Percentiles rank a stretch among this genome's conserved stretches.
These are phyloP conservation scores for Graphium sp. DNA, from an alignment of 2,329 filamentous ascomycete genomes.

Conservation along the genomic window DNA sequence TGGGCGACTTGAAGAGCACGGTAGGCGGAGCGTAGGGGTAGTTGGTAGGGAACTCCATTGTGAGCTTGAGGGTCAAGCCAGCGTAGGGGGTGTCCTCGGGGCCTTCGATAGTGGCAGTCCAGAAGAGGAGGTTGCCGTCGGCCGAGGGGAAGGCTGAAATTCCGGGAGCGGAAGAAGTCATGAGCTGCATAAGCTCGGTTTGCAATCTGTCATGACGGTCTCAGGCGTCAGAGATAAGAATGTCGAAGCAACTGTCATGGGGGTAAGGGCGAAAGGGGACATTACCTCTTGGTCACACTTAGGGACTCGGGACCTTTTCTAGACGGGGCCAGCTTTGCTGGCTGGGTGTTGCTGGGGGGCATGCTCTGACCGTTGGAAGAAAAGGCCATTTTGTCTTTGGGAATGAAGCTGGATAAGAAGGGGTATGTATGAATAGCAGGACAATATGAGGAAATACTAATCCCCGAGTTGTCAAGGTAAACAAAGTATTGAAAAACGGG, in stretches of 20 bases:
- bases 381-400: too few species aligned
- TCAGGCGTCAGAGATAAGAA: constrained; percentile 1
- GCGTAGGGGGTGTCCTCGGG: constrained; percentile 86
- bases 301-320: constrained; percentile 48
- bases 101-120: constrained; percentile 87
- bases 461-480: too few species aligned
- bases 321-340: constrained; percentile 40
- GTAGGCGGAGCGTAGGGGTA: constrained; percentile 87
- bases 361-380: constrained; percentile 55
- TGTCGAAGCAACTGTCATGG: constrained; percentile 2
- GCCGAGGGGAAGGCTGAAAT: constrained; percentile 88
- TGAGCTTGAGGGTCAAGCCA: constrained; percentile 77
- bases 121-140: constrained; percentile 78
- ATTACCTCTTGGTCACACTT: constrained; percentile 63
- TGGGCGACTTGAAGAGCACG: constrained; percentile 94
- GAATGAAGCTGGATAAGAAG: too few species aligned
- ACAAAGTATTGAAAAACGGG: too few species aligned
- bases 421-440: too few species aligned
- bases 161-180: constrained; percentile 86
- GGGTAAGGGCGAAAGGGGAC: background rate
- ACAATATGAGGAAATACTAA: too few species aligned
- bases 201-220: constrained; percentile 50
- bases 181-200: constrained; percentile 94
- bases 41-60: constrained; percentile 76
- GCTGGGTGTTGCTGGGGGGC: constrained; percentile 42